These are phyloP conservation scores for Ceratocystis harringtonii DNA, from an alignment of 2,329 filamentous ascomycete species.

Conservation along the genomic window DNA sequence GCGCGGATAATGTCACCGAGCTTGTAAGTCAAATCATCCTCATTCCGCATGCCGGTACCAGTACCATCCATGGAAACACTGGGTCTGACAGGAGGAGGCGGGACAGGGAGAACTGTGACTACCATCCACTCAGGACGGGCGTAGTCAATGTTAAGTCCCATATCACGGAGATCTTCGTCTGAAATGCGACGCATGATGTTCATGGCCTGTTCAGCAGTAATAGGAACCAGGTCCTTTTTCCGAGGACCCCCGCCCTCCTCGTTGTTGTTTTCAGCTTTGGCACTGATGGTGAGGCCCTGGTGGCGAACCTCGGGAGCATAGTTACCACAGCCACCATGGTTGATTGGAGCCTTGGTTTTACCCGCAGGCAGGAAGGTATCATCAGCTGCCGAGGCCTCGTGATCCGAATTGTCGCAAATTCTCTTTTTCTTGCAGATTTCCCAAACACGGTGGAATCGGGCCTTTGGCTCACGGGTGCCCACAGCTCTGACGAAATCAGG, in stretches of 20 bases:
- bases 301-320: conserved; percentile 76
- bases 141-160: conserved; percentile 89
- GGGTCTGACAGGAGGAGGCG: conserved; percentile 85
- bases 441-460: conserved; percentile 87
- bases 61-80: conserved; percentile 96
- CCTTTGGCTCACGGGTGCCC: conserved; percentile 77
- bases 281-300: conserved; percentile 58
- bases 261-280: conserved; percentile 57
- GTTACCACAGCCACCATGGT: conserved; percentile 90
- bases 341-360: conserved; percentile 36
- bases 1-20: conserved; percentile 95
- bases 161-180: conserved; percentile 64
- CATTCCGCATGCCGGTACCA: conserved; percentile 78
- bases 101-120: conserved; percentile 83
- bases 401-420: conserved; percentile 66
- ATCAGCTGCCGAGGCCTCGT: conserved; percentile 52
- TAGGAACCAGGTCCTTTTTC: conserved; percentile 61
- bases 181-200: conserved; percentile 76
- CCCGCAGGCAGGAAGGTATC: conserved; percentile 48
- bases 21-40: conserved; percentile 99
- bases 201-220: conserved; percentile 73
- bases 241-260: conserved; percentile 25
- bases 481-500: conserved; percentile 70
- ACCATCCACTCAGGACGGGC: conserved; percentile 98
- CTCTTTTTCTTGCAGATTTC: conserved; percentile 78